These are phyloP conservation scores for Aspergillus vadensis DNA, from an alignment of 2,329 filamentous ascomycete species.

Conservation along the genomic window DNA sequence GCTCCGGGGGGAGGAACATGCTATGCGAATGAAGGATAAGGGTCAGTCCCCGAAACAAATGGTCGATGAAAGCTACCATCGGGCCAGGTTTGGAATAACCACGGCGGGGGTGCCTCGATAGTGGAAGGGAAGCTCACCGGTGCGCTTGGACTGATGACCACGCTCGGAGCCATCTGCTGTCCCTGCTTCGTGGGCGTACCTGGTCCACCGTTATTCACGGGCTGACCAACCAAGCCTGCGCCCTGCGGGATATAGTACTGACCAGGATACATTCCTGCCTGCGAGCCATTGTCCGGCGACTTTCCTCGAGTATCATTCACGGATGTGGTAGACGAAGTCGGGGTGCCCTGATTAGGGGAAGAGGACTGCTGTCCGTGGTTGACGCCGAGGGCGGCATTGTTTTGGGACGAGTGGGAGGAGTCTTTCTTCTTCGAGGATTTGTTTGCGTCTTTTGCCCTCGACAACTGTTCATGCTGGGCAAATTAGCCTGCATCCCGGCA, in stretches of 20 bases:
- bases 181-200: slow-evolving; percentile 66
- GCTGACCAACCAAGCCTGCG: slow-evolving; percentile 36
- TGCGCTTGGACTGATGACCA: slow-evolving; percentile 92
- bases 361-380: slow-evolving; percentile 58
- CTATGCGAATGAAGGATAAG: slow-evolving; percentile 47
- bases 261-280: slow-evolving; percentile 35
- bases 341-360: slow-evolving; percentile 68
- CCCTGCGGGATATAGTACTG: slow-evolving; percentile 44
- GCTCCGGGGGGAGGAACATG: slow-evolving; percentile 91
- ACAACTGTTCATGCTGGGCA: slow-evolving; percentile 76
- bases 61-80: neutral
- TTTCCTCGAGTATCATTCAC: slow-evolving; percentile 85
- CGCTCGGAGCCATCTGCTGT: slow-evolving; percentile 72
- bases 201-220: slow-evolving; percentile 50
- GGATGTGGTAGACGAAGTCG: slow-evolving; percentile 85
- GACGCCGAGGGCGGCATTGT: slow-evolving; percentile 55
- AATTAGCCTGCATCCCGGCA: slow-evolving; percentile 23
- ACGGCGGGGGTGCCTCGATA: neutral
- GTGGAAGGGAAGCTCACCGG: slow-evolving; percentile 61
- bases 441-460: slow-evolving; percentile 81
- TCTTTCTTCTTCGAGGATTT: slow-evolving; percentile 73
- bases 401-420: slow-evolving; percentile 71
- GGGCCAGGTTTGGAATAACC: neutral
- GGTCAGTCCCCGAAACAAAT: slow-evolving; percentile 1
- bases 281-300: slow-evolving; percentile 51